Conservation (phyloP, 495 filamentous ascomycete genomes). For the Parathielavia hyrcaniae region DNA sequence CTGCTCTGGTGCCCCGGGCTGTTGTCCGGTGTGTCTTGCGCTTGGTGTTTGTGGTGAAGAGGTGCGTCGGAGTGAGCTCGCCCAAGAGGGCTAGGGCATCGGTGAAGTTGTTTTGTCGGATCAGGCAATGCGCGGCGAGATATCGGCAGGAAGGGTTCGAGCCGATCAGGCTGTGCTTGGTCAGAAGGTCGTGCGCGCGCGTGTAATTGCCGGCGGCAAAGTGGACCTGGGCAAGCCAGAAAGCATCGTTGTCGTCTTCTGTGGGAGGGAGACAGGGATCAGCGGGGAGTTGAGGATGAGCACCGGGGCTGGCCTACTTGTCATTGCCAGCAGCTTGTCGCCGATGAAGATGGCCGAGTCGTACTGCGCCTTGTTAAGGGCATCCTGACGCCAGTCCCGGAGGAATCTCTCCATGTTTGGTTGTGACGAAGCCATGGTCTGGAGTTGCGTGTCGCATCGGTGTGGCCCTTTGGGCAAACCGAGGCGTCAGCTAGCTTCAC, state of each 20-base stretch:
- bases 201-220: conserved; percentile 91
- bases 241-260: conserved; percentile 24
- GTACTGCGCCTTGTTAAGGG: conserved; percentile 86
- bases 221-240: conserved; percentile 48
- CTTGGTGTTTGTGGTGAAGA: conserved; percentile 61
- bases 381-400: conserved; percentile 87
- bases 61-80: conserved; percentile 83
- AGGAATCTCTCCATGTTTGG: conserved; percentile 79
- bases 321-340: conserved; percentile 91
- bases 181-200: conserved; percentile 75
- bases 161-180: conserved; percentile 75
- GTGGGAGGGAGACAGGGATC: not conserved
- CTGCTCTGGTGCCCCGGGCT: conserved; percentile 38
- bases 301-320: conserved; percentile 51
- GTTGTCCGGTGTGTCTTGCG: conserved; percentile 45
- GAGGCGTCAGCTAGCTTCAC: not conserved
- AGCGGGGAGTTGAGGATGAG: not conserved
- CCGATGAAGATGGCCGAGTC: conserved; percentile 94
- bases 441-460: conserved; percentile 3
- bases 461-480: not conserved
- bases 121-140: conserved; percentile 85
- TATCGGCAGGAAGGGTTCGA: conserved; percentile 81
- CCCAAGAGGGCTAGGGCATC: conserved; percentile 85
- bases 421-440: conserved; percentile 24
- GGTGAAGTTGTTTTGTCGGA: conserved; percentile 81